Evolutionary conservation across 1,139 yeast genomes (phyloP).

Genomic region (Kurtzmaniella quercitrusa): DNA sequence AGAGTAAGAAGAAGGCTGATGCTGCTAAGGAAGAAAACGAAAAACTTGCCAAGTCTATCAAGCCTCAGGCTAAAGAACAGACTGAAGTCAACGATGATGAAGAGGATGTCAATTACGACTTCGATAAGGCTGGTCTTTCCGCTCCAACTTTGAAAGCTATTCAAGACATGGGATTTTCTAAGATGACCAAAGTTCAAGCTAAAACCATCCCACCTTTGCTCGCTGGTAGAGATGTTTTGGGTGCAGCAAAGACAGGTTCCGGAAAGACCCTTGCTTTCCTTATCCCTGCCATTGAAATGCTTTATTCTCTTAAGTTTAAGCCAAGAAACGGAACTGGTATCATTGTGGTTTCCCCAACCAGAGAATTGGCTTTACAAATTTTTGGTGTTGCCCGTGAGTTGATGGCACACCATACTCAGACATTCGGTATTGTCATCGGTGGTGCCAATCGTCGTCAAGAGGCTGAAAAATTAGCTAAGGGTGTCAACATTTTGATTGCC

Average conservation of each 20-base stretch:
- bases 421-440: slow-evolving; percentile 95
- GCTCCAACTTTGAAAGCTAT: slow-evolving; percentile 79
- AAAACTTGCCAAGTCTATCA: slow-evolving; percentile 20
- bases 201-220: slow-evolving; percentile 91
- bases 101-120: slow-evolving; percentile 26
- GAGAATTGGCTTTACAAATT: slow-evolving; percentile 92
- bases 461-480: slow-evolving; percentile 89
- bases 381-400: slow-evolving; percentile 95
- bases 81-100: slow-evolving; percentile 35
- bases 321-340: slow-evolving; percentile 94
- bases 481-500: slow-evolving; percentile 90
- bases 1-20: slow-evolving; percentile 17
- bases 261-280: slow-evolving; percentile 96
- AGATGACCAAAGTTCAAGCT: slow-evolving; percentile 91
- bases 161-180: slow-evolving; percentile 78
- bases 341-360: slow-evolving; percentile 80
- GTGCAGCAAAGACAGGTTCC: slow-evolving; percentile 98
- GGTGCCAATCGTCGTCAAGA: slow-evolving; percentile 98
- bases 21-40: slow-evolving; percentile 17
- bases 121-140: slow-evolving; percentile 61
- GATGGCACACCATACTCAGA: slow-evolving; percentile 88
- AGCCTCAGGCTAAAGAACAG: slow-evolving; percentile 19
- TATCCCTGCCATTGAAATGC: slow-evolving; percentile 89
- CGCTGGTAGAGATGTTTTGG: slow-evolving; percentile 93
- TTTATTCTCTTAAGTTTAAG: slow-evolving; percentile 83